phyloP scores from a whole-genome alignment of 345 rosid genomes.

The Eucalyptus polyanthemos region DNA sequence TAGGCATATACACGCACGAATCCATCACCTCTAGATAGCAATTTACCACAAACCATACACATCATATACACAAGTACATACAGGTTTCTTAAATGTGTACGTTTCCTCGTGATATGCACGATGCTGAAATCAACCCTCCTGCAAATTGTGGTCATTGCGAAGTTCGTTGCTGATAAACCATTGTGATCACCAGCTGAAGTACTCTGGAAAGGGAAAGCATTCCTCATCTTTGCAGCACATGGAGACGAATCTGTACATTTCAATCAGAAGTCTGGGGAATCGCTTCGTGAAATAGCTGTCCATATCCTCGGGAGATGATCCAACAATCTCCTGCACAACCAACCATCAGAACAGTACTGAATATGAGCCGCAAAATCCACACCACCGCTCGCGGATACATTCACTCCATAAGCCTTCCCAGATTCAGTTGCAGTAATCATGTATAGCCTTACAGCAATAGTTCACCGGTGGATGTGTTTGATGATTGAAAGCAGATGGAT shows the following conservation, averaged over 20 bases:
- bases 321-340: slow-evolving; percentile 64
- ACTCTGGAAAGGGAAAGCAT: slow-evolving; percentile 51
- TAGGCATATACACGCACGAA: neutral
- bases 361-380: neutral
- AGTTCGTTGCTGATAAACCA: neutral
- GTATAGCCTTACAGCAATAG: neutral
- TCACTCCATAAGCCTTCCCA: neutral
- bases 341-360: neutral
- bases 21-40: neutral
- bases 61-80: neutral
- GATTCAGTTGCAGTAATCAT: neutral
- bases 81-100: neutral
- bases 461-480: neutral
- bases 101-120: neutral
- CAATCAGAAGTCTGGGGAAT: slow-evolving; percentile 73
- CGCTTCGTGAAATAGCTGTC: slow-evolving; percentile 58
- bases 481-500: neutral
- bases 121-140: neutral
- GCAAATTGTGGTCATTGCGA: neutral
- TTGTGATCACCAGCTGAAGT: slow-evolving; percentile 13
- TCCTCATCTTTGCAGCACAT: slow-evolving; percentile 46
- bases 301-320: slow-evolving; percentile 77
- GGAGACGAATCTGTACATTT: slow-evolving; percentile 59
- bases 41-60: neutral
- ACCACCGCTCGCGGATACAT: neutral